A percentile compares a stretch with the other conserved stretches of the same genome.
phyloP scores from a whole-genome alignment of 345 rosid species.

The Lagerstroemia speciosa region DNA sequence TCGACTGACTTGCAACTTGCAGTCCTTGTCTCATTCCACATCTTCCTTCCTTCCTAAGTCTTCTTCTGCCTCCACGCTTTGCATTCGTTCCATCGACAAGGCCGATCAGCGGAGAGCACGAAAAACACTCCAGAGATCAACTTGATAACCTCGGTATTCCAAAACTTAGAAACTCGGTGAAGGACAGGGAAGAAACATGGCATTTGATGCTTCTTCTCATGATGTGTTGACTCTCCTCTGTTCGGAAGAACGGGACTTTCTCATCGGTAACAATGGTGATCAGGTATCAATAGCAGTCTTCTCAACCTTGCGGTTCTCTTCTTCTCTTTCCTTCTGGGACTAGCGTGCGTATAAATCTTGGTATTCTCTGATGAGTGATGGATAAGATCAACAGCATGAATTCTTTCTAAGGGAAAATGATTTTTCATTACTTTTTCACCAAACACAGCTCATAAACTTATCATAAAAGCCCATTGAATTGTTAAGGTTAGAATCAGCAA shows the following conservation, averaged over 20 bases:
- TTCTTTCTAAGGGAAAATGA: not conserved
- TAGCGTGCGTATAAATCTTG: not conserved
- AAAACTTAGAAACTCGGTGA: not conserved
- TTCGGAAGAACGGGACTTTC: constrained; percentile 1
- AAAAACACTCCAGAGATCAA: not conserved
- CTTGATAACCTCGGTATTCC: not conserved
- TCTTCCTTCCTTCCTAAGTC: not conserved
- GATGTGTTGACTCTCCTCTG: constrained; percentile 5
- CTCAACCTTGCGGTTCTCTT: not conserved
- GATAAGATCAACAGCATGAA: not conserved
- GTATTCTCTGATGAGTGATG: not conserved
- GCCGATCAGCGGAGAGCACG: not conserved
- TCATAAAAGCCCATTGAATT: not conserved
- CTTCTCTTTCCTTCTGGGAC: not conserved
- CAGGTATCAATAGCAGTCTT: not conserved
- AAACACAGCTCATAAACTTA: not conserved
- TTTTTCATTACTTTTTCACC: not conserved
- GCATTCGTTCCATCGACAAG: not conserved
- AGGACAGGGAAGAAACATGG: constrained; percentile 4
- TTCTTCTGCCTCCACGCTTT: not conserved
- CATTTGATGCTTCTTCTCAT: constrained; percentile 13
- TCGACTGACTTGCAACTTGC: not conserved
- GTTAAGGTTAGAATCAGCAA: not conserved
- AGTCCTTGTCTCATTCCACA: too few species aligned
- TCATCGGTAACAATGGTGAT: not conserved